Evolutionary conservation across 2,329 filamentous ascomycete genomes (phyloP).

Genomic region (Graphilbum sp.): DNA sequence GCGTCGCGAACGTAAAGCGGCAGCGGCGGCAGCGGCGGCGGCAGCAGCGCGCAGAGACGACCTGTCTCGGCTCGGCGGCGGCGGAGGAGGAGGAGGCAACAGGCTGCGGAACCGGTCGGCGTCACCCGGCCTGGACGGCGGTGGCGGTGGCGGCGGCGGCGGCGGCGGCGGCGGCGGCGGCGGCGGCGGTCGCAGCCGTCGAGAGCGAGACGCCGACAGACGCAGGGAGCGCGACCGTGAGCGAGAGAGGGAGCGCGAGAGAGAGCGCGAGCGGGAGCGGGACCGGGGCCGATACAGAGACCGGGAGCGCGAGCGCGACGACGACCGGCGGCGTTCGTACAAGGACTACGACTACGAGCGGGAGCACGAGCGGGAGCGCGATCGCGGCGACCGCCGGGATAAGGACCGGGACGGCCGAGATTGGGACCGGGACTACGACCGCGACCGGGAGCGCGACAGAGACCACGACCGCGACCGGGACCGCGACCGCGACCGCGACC

Average conservation of each 20-base stretch:
- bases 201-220: slow-evolving; percentile 3
- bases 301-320: slow-evolving; percentile 3
- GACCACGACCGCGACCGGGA: slow-evolving; percentile 4
- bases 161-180: background rate
- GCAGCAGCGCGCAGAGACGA: background rate
- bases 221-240: background rate
- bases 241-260: slow-evolving; percentile 4
- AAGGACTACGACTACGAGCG: slow-evolving; percentile 2
- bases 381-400: background rate
- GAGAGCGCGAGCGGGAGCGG: background rate
- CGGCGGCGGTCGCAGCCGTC: slow-evolving; percentile 4
- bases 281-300: slow-evolving; percentile 5
- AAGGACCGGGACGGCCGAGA: slow-evolving; percentile 3
- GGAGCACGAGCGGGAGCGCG: slow-evolving; percentile 2
- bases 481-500: background rate
- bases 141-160: too few relatives aligned
- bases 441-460: background rate
- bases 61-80: background rate
- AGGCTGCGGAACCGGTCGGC: background rate
- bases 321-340: slow-evolving; percentile 1
- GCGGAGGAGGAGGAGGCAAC: background rate
- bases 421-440: slow-evolving; percentile 4
- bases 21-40: slow-evolving; percentile 1
- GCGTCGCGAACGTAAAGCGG: background rate
- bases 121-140: slow-evolving; percentile 5